Evolutionary conservation across 176 grass and related monocot species (phyloP), one percentile per base, ranked within the genome.

Genomic region (Pontederia paniculata): DNA sequence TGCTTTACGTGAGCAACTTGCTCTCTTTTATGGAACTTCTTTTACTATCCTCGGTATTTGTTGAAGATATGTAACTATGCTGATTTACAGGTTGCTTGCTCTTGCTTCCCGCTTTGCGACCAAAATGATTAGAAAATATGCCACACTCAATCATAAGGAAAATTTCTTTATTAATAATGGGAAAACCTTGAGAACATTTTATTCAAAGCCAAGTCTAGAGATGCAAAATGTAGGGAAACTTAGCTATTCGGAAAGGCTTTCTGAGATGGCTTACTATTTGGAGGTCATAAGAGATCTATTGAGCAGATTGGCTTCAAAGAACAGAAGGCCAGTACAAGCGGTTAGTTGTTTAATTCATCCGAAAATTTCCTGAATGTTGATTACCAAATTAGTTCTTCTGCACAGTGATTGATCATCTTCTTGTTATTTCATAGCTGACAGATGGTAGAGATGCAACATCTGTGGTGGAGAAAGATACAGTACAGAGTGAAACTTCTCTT

Each of bases 231-330:
- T 57, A 71, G 74, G 65, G 47, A 63, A 28, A 48, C 42, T 52
- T 71, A 74, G 57, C 46, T 78, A 77, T 76, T 84, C 77, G 52
- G 69, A 56, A 74, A 90, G 81, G 65, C 86, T 97, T 68, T 60
- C 50, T 87, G 91, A 90, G 77, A 97, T 97, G 91, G 65, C 91
- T 76, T 83, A 64, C 65, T 88, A 89, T 72, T 76, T 97, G 74
- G 80, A 80, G 60, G 77, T 79, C 46, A 86, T 97, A 62, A 74
- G 91, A 81, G 74, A 74, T 84, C 72, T 90, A 57, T 85, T 89
- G 50, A 71, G 64, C 60, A 78, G 86, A 59, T 44, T 77, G 52
- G 69, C 71, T 54, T 60, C 77, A 78, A 96, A 80, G 75, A 76
- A 70, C 65, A 84, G 72, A 65, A 89, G 65, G 44, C 76, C 70